Evolutionary conservation across 352 stramenopile genomes (phyloP).

Genomic region (Pythium brassicae): DNA sequence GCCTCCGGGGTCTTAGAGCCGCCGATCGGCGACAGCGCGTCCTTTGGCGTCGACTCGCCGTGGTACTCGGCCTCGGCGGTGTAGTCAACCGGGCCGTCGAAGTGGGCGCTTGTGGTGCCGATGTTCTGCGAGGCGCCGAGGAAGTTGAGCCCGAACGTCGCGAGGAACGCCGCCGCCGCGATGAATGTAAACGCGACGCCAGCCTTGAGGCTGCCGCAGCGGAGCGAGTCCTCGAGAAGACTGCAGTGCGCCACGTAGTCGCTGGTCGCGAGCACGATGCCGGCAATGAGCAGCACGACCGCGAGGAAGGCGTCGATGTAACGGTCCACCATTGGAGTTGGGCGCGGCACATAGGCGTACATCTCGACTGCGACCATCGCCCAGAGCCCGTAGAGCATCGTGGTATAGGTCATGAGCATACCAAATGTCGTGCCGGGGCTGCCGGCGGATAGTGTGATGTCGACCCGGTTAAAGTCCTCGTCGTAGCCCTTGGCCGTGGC

Average conservation of each 20-base stretch:
- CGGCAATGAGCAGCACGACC: constrained; percentile 43
- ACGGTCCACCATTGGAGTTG: constrained; percentile 21
- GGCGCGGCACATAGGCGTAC: constrained; percentile 28
- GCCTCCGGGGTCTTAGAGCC: constrained; percentile 15
- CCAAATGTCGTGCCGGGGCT: constrained; percentile 39
- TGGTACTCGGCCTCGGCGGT: constrained; percentile 10
- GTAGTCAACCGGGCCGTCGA: constrained; percentile 4
- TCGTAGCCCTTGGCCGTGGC: neutral
- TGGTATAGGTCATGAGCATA: constrained; percentile 57
- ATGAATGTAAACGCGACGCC: constrained; percentile 55
- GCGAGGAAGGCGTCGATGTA: constrained; percentile 30
- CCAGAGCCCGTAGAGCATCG: constrained; percentile 58
- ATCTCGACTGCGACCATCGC: constrained; percentile 43
- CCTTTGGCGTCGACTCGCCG: constrained; percentile 16
- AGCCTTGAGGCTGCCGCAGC: constrained; percentile 47
- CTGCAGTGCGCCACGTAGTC: constrained; percentile 44
- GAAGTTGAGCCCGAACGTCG: constrained; percentile 37
- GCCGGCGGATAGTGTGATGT: constrained; percentile 16
- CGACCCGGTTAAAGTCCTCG: neutral
- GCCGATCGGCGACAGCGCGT: constrained; percentile 29
- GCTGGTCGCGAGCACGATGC: constrained; percentile 45
- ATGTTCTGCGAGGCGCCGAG: constrained; percentile 3
- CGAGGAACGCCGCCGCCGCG: constrained; percentile 25
- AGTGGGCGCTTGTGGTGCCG: neutral
- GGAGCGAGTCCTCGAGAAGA: constrained; percentile 15